Base-by-base conservation (phyloP, 805 yeast species). In the Spathaspora arborariae region DNA sequence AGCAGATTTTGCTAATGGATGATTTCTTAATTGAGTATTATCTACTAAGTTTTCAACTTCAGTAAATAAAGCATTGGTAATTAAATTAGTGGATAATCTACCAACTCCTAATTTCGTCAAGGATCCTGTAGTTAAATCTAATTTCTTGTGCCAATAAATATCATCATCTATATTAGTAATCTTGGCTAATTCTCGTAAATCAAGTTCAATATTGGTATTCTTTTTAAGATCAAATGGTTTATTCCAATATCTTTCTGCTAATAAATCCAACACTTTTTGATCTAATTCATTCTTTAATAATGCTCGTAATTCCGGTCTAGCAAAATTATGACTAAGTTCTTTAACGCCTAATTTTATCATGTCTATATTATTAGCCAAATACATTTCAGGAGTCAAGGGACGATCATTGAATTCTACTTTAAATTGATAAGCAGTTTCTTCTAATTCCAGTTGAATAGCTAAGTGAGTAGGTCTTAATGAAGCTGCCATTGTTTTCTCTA, bases 341-440 rank as follows among this genome's bases (percentile, higher is more conserved):
- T 94, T 92, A 49, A 92, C 83, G 0, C 89, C 84, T 35, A 86
- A 74, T 63, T 94, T 94, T 59, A 95, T 75, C 42, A 86, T 71
- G 64, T 94, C 99, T 27, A 94, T 80, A 46, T 94, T 88, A 59
- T 88, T 92, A 19, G 97, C 96, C 55, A 94, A 75, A 60, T 94
- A 94, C 48, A 96, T 88, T 58, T 90, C 94, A 13, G 98, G 96
- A 0, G 99, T 94, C 52, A 94, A 74, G 30, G 85, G 88, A 45
- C 97, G 80, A 65, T 94, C 99, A 61, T 94, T 94, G 67, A 90
- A 94, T 64, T 94, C 97, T 20, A 94, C 99, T 63, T 94, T 94
- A 70, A 89, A 94, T 61, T 85, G 82, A 62, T 94, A 94, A 1
- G 94, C 72, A 0, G 97, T 81, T 57, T 95, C 99, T 62, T 95